Base-by-base conservation (phyloP, 108 stramenopile species). In the Epithemia pelagica region DNA sequence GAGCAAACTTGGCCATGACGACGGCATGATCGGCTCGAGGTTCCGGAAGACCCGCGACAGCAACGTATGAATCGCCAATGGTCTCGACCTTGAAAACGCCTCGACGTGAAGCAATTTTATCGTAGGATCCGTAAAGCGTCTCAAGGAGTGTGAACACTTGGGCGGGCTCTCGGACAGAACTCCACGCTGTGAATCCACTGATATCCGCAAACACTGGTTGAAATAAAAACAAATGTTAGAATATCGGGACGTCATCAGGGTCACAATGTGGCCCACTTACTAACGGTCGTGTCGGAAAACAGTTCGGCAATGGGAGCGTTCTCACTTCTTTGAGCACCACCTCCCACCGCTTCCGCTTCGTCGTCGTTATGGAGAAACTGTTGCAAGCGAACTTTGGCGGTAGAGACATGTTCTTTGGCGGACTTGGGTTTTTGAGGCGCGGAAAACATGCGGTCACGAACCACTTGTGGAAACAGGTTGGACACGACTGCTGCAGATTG, bases 221-320 rank as follows among this genome's bases (percentile, higher is more conserved):
- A 63, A 15, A 78, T 8, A 46, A 51, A 46, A 46, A 46, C 37
- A 46, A 15, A 46, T 10, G 15, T 5, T 10, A 10, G 37, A 46
- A 15, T 10, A 46, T 5, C 37, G 15, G 37, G 5, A 46, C 10
- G 15, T 46, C 10, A 15, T 46, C 15, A 46, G 37, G 5, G 37
- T 15, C 10, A 46, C 10, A 5, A 46, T 46, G 5, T 46, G 37
- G 10, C 15, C 10, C 37, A 46, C 37, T 46, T 46, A 46, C 37
- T 46, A 7, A 26, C 32, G 32, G 58, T 37, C 22, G 58, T 37
- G 58, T 81, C 68, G 28, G 76, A 75, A 69, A 89, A 89, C 31
- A 86, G 61, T 52, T 89, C 88, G 5, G 88, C 88, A 76, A 89
- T 89, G 10, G 88, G 83, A 30, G 79, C 72, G 60, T 64, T 60